Evolutionary conservation across 192 early-diverging fungal genomes (phyloP).

Genomic region (Obelidium mucronatum): DNA sequence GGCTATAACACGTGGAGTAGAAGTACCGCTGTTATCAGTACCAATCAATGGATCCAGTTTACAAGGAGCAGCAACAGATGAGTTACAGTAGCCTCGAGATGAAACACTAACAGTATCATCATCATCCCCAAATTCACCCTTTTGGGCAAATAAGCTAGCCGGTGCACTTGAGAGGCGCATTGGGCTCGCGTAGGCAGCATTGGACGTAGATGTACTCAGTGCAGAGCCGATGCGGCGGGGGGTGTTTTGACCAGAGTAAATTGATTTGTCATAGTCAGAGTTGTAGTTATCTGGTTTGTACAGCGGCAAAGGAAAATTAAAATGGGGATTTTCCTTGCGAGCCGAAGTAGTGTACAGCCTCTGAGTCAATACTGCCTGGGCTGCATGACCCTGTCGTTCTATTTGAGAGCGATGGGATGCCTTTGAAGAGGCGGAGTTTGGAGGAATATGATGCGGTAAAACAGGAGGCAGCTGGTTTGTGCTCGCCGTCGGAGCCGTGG

Average conservation of each 20-base stretch:
- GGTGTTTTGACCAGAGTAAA: too few species aligned
- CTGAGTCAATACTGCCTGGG: slow-evolving; percentile 15
- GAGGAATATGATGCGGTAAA: too few species aligned
- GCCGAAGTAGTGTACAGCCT: slow-evolving; percentile 31
- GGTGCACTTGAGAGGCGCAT: slow-evolving; percentile 14
- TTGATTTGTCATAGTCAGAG: not conserved
- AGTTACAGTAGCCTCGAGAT: not conserved
- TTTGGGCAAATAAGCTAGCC: not conserved
- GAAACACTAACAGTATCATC: not conserved
- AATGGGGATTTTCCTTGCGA: slow-evolving; percentile 28
- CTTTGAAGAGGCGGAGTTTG: not conserved
- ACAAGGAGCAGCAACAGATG: not conserved
- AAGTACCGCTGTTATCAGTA: not conserved
- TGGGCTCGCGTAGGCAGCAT: not conserved
- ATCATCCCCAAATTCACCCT: not conserved
- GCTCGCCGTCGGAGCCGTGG: too few species aligned
- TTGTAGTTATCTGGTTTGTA: not conserved
- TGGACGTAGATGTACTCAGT: not conserved
- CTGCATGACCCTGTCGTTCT: not conserved
- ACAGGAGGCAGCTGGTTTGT: too few species aligned
- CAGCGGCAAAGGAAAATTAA: not conserved
- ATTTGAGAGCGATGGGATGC: not conserved
- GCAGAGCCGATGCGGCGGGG: too few species aligned
- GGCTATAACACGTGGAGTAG: slow-evolving; percentile 3
- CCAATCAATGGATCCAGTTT: not conserved